These are phyloP conservation scores for Lyophyllum shimeji DNA, from an alignment of 768 basidiomycete species.

Conservation along the genomic window DNA sequence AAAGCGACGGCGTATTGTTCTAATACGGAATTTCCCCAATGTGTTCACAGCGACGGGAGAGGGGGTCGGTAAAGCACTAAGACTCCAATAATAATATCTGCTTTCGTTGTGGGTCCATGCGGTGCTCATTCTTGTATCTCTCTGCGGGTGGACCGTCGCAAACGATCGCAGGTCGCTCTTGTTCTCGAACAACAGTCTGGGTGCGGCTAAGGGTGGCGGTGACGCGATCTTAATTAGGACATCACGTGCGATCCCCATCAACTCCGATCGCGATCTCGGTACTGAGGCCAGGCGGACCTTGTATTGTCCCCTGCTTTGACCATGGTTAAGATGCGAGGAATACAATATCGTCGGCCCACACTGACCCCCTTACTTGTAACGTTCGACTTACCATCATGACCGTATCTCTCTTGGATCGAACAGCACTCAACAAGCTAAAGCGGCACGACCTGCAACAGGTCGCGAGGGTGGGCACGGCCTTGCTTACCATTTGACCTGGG, in stretches of 20 bases:
- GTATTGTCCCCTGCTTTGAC: conserved; percentile 11
- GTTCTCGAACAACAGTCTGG: not conserved
- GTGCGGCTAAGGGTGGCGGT: not conserved
- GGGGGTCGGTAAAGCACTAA: not conserved
- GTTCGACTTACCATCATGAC: not conserved
- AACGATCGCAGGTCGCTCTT: conserved; percentile 1
- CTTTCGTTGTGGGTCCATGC: not conserved
- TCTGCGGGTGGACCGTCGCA: not conserved
- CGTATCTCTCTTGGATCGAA: conserved; percentile 5
- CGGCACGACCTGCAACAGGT: conserved; percentile 18
- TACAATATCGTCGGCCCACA: not conserved
- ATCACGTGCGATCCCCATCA: not conserved
- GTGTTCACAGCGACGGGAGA: not conserved
- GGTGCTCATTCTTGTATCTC: not conserved
- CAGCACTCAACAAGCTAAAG: conserved; percentile 11
- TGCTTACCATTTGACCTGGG: not conserved
- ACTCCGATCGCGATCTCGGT: not conserved
- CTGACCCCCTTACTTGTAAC: not conserved
- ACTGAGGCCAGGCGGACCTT: not conserved
- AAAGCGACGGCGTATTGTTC: conserved; percentile 1
- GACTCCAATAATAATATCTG: not conserved
- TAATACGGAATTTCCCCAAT: not conserved
- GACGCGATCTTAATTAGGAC: not conserved
- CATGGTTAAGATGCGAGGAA: not conserved
- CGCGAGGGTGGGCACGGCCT: conserved; percentile 16